phyloP scores from a whole-genome alignment of 768 basidiomycete genomes.

The Pulveroboletus sp. region DNA sequence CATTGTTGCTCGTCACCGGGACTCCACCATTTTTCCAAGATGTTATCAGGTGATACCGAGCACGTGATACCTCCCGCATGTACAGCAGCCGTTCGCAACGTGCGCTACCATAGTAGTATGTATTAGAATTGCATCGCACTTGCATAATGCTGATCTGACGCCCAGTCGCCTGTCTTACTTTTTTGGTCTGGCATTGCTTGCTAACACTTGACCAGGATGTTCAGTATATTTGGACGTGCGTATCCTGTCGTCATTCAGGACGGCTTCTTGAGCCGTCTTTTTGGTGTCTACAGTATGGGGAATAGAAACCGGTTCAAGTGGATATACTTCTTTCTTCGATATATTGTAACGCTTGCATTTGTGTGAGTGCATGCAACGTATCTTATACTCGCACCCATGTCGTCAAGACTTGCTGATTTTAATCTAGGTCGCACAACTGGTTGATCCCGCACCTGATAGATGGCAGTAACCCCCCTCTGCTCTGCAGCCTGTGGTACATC shows the following conservation, averaged over 20 bases:
- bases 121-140: no score
- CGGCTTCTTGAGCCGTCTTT: no score
- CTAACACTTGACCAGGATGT: slow-evolving; percentile 18
- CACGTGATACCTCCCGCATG: not conserved
- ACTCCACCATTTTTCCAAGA: not conserved
- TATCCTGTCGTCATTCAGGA: not conserved
- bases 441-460: slow-evolving; percentile 2
- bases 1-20: not conserved
- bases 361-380: slow-evolving; percentile 12
- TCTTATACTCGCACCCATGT: not conserved
- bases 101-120: slow-evolving; percentile 13
- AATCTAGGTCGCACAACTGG: slow-evolving; percentile 11
- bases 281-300: slow-evolving; percentile 16
- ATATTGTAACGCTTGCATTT: slow-evolving; percentile 15
- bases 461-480: slow-evolving; percentile 4
- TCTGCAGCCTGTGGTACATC: slow-evolving; percentile 8
- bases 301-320: slow-evolving; percentile 24
- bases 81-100: slow-evolving; percentile 4
- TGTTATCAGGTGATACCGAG: not conserved
- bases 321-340: slow-evolving; percentile 26
- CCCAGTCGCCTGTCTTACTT: slow-evolving; percentile 11
- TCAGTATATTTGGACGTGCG: slow-evolving; percentile 23
- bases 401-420: not conserved
- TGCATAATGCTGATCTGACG: not conserved
- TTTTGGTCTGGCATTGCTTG: slow-evolving; percentile 13